A percentile compares a stretch with the other conserved stretches of the same genome.
Conservation (phyloP, 331 rosid species). For the Rhamnella rubrinervis region DNA sequence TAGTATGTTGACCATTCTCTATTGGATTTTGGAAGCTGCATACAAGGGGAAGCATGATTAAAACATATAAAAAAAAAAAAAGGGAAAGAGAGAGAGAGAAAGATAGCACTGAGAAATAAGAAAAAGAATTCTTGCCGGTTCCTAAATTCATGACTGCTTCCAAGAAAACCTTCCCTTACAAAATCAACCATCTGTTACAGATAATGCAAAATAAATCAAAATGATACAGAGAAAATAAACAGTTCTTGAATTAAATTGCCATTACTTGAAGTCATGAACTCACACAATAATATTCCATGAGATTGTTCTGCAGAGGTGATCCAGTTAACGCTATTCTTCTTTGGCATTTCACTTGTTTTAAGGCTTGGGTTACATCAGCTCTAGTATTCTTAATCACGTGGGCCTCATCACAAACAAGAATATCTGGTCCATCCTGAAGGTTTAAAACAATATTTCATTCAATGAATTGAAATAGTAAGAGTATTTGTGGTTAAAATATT, state of each 20-base stretch:
- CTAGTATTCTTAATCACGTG: conserved; percentile 89
- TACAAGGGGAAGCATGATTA: conserved; percentile 18
- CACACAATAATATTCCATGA: conserved; percentile 98
- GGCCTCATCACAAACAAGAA: conserved; percentile 98
- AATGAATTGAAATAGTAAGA: conserved; percentile 25
- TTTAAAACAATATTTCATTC: conserved; percentile 23
- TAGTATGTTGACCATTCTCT: conserved; percentile 97
- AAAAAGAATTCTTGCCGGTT: conserved; percentile 68
- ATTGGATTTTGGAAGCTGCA: conserved; percentile 97
- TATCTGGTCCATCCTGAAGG: conserved; percentile 89
- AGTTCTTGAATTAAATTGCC: neutral
- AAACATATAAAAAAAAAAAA: conserved; percentile 11
- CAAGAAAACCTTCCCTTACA: conserved; percentile 98
- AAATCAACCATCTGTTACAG: conserved; percentile 94
- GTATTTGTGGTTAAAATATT: neutral
- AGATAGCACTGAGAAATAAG: conserved; percentile 18
- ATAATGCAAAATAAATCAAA: conserved; percentile 16
- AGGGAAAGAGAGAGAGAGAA: neutral
- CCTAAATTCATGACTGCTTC: conserved; percentile 98
- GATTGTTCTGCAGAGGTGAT: conserved; percentile 97
- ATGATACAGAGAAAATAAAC: neutral
- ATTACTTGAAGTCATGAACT: conserved; percentile 32
- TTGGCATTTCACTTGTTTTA: conserved; percentile 95
- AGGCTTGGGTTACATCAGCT: conserved; percentile 89
- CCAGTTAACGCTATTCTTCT: conserved; percentile 97